phyloP scores from a whole-genome alignment of 352 stramenopile genomes.

The Hyaloperonospora brassicae region DNA sequence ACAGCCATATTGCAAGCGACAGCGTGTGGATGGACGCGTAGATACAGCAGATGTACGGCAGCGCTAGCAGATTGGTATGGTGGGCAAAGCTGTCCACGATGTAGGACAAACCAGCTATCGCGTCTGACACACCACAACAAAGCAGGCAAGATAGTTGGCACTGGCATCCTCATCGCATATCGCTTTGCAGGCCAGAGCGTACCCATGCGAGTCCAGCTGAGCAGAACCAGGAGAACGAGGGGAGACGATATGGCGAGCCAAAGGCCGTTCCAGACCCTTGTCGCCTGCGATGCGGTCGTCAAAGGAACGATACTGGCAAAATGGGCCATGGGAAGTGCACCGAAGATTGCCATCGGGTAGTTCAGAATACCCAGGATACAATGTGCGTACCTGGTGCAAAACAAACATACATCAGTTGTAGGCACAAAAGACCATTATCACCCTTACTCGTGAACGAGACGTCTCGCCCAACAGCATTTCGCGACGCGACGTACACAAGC shows the following conservation, averaged over 20 bases:
- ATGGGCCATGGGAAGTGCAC: constrained; percentile 48
- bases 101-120: constrained; percentile 22
- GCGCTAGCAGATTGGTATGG: constrained; percentile 43
- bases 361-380: constrained; percentile 74
- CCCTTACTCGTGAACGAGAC: not conserved
- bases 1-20: constrained; percentile 42
- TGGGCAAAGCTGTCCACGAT: constrained; percentile 43
- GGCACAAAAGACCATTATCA: not conserved
- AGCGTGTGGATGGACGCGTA: constrained; percentile 68
- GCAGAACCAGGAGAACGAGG: constrained; percentile 25
- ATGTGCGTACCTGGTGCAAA: constrained; percentile 41
- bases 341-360: constrained; percentile 74
- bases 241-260: constrained; percentile 59
- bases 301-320: constrained; percentile 50
- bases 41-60: constrained; percentile 61
- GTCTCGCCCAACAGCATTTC: not conserved
- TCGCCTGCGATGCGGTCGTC: constrained; percentile 10
- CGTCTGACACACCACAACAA: constrained; percentile 15
- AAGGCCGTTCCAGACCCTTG: constrained; percentile 26
- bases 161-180: not conserved
- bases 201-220: constrained; percentile 24
- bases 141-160: constrained; percentile 5
- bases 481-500: constrained; percentile 36
- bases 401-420: constrained; percentile 10
- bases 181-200: constrained; percentile 5